Evolutionary conservation across 768 basidiomycete genomes (phyloP).

Genomic region (Filobasidium wieringae): DNA sequence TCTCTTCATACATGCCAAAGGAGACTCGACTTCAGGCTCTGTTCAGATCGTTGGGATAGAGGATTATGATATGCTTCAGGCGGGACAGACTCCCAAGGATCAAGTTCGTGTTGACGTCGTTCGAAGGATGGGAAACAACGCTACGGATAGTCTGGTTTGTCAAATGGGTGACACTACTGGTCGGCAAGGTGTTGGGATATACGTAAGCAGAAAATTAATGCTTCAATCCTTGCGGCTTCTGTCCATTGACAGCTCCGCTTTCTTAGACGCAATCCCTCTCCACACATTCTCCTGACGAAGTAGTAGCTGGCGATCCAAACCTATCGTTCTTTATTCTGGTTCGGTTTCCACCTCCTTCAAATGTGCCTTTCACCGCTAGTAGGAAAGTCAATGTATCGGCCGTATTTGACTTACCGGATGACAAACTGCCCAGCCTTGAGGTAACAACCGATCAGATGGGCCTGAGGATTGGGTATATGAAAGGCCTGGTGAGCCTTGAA

Average conservation of each 20-base stretch:
- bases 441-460: slow-evolving; percentile 26
- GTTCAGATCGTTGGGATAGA: slow-evolving; percentile 29
- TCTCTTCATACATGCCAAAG: slow-evolving; percentile 23
- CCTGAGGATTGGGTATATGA: slow-evolving; percentile 26
- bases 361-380: neutral
- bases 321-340: slow-evolving; percentile 16
- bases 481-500: slow-evolving; percentile 20
- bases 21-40: slow-evolving; percentile 27
- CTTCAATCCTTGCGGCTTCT: neutral
- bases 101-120: slow-evolving; percentile 31
- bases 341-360: slow-evolving; percentile 6
- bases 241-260: slow-evolving; percentile 4
- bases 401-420: neutral
- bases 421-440: slow-evolving; percentile 1
- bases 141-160: slow-evolving; percentile 31
- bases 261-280: neutral
- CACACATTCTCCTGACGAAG: slow-evolving; percentile 3
- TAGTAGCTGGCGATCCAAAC: slow-evolving; percentile 12
- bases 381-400: neutral
- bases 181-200: slow-evolving; percentile 29
- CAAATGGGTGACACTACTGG: slow-evolving; percentile 19
- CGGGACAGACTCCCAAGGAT: slow-evolving; percentile 19
- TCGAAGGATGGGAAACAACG: slow-evolving; percentile 17
- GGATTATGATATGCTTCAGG: slow-evolving; percentile 3
- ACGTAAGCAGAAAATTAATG: slow-evolving; percentile 19